A percentile compares a stretch with the other conserved stretches of the same genome.
phyloP scores from a whole-genome alignment of 441 rosid genomes.

The Eruca vesicaria region DNA sequence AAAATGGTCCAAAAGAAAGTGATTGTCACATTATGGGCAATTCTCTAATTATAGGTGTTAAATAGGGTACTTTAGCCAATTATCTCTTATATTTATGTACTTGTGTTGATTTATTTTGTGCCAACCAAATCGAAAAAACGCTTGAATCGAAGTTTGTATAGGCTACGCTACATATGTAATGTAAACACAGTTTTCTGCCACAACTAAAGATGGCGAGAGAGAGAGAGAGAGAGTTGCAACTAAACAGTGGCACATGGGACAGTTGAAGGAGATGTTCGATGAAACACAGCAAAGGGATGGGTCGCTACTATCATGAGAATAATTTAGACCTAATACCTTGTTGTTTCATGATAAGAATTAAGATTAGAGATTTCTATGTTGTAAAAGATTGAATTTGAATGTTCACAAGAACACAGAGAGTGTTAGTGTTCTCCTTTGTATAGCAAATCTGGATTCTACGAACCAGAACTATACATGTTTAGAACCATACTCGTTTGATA shows the following conservation, averaged over 20 bases:
- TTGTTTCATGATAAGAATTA: background rate
- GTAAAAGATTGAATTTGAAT: background rate
- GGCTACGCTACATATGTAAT: too few relatives aligned
- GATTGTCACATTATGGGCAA: too few relatives aligned
- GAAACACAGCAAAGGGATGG: background rate
- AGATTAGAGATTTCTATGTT: background rate
- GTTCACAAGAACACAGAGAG: constrained; percentile 2
- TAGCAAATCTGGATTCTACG: background rate
- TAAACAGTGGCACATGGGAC: too few relatives aligned
- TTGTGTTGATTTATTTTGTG: background rate
- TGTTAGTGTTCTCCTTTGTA: background rate
- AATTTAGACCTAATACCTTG: background rate
- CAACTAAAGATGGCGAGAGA: too few relatives aligned
- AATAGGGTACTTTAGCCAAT: too few relatives aligned
- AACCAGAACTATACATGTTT: constrained; percentile 10
- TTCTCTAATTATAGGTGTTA: too few relatives aligned
- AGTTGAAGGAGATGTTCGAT: background rate
- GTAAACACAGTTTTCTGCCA: too few relatives aligned
- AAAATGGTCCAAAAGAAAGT: too few relatives aligned
- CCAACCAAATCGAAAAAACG: background rate
- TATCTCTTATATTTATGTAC: too few relatives aligned
- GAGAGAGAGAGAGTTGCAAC: too few relatives aligned
- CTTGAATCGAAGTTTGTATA: background rate
- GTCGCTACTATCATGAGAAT: background rate
- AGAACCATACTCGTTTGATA: background rate